Evolutionary conservation across 345 rosid species (phyloP), one percentile per base, ranked within the genome.

Genomic region (Rhodomyrtus tomentosa): DNA sequence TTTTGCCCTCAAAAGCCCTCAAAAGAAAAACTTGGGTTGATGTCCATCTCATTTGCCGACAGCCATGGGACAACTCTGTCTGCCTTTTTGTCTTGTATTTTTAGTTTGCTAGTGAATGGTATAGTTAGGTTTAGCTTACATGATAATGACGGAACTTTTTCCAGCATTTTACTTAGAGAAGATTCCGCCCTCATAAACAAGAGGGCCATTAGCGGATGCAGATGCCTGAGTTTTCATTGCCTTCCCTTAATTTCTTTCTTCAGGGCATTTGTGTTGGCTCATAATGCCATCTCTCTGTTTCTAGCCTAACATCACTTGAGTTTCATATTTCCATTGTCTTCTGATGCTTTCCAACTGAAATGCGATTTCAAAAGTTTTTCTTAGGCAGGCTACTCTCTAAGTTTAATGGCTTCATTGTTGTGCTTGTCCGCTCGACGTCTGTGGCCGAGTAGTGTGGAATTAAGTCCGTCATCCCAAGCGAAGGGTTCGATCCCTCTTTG

Each of bases 151-250:
- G 40, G 50, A 83, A 86, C 85, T 83, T 83, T 58, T 82, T 58
- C 80, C 55, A 83, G 85, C 87, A 76, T 86, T 86, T 84, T 45
- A 83, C 80, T 74, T 83, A n/a, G 83, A 59, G 68, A 76, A 83
- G 85, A 83, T 83, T 83, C 84, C 55, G 82, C 80, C 85, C 85
- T 87, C 85, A 85, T 84, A 87, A 80, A 90, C 94, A 89, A 85
- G 84, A 83, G 88, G 88, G 81, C 83, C 84, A 84, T 79, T 86
- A 82, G 95, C 90, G 92, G 96, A 85, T 85, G 90, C 59, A 79
- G 83, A 88, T 81, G 87, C 85, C 85, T 51, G 87, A 87, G 89
- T 85, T 89, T 87, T 91, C 92, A 90, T 81, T 87, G 84, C 91
- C 93, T 86, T 24, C 42, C 50, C 59, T 40, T 45, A 38, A 45